Percentiles rank a stretch among this genome's conserved stretches.
These are phyloP conservation scores for Malania oleifera DNA, from an alignment of 164 flowering plant genomes.

Conservation along the genomic window DNA sequence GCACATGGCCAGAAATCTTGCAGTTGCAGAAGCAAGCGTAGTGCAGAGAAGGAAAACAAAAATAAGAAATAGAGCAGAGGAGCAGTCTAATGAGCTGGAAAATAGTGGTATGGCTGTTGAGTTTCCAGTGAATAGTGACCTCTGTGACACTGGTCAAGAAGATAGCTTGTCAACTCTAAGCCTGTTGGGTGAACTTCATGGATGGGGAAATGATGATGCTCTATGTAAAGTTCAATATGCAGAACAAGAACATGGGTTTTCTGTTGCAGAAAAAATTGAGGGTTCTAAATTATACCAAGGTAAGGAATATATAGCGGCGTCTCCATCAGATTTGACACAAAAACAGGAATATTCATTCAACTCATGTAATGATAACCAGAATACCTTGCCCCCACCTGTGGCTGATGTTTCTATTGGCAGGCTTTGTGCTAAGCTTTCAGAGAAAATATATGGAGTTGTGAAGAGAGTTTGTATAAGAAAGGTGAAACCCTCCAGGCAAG, in stretches of 20 bases:
- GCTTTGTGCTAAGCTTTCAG: not conserved
- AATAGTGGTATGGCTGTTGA: slow-evolving; percentile 2
- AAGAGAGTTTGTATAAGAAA: not conserved
- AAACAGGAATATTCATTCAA: not conserved
- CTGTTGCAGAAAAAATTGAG: not conserved
- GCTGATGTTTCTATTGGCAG: too few relatives aligned
- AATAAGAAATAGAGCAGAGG: not conserved
- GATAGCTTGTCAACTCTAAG: slow-evolving; percentile 2
- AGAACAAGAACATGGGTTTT: not conserved
- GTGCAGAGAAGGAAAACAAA: not conserved
- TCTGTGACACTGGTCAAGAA: not conserved
- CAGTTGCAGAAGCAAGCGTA: not conserved
- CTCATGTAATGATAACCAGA: not conserved
- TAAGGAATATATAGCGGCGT: not conserved
- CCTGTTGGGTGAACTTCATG: slow-evolving; percentile 1
- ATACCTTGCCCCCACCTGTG: not conserved
- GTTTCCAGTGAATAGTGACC: slow-evolving; percentile 1
- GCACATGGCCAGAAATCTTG: not conserved
- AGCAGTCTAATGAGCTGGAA: slow-evolving; percentile 3
- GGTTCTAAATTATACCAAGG: not conserved
- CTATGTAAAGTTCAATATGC: not conserved
- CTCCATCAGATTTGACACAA: slow-evolving; percentile 3
- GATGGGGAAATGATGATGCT: not conserved
- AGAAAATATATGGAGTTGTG: not conserved
- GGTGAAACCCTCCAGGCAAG: not conserved